phyloP scores from a whole-genome alignment of 805 yeast genomes.

The Scheffersomyces spartinae region DNA sequence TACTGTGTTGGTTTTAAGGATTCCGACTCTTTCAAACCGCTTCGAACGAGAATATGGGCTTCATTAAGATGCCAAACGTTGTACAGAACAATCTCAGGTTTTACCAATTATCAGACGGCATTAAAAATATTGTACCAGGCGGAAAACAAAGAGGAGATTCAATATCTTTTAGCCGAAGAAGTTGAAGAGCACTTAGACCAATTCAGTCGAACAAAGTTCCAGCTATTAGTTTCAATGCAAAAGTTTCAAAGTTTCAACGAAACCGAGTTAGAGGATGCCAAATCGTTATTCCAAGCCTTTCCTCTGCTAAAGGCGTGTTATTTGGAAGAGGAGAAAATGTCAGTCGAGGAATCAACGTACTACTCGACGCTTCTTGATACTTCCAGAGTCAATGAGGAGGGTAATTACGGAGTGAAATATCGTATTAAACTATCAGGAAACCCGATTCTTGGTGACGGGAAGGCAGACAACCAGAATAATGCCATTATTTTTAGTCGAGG shows the following conservation, averaged over 20 bases:
- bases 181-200: slow-evolving; percentile 11
- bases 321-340: slow-evolving; percentile 39
- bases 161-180: slow-evolving; percentile 18
- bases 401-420: slow-evolving; percentile 48
- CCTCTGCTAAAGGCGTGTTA: slow-evolving; percentile 54
- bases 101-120: slow-evolving; percentile 68
- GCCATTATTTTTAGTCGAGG: slow-evolving; percentile 68
- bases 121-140: slow-evolving; percentile 55
- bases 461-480: slow-evolving; percentile 75
- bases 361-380: too few relatives aligned
- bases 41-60: slow-evolving; percentile 81
- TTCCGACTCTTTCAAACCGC: slow-evolving; percentile 47
- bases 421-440: slow-evolving; percentile 62
- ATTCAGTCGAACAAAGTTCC: slow-evolving; percentile 70
- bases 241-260: slow-evolving; percentile 53
- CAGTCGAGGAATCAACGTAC: too few relatives aligned
- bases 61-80: slow-evolving; percentile 75
- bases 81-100: slow-evolving; percentile 75
- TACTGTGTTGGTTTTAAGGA: slow-evolving; percentile 64
- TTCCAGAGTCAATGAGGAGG: too few relatives aligned
- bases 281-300: slow-evolving; percentile 54
- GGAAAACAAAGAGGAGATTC: slow-evolving; percentile 48
- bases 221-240: slow-evolving; percentile 81
- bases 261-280: slow-evolving; percentile 59
- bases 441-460: slow-evolving; percentile 79